These are phyloP conservation scores for Clarireedia hainanense DNA, from an alignment of 2,329 filamentous ascomycete species.

Conservation along the genomic window DNA sequence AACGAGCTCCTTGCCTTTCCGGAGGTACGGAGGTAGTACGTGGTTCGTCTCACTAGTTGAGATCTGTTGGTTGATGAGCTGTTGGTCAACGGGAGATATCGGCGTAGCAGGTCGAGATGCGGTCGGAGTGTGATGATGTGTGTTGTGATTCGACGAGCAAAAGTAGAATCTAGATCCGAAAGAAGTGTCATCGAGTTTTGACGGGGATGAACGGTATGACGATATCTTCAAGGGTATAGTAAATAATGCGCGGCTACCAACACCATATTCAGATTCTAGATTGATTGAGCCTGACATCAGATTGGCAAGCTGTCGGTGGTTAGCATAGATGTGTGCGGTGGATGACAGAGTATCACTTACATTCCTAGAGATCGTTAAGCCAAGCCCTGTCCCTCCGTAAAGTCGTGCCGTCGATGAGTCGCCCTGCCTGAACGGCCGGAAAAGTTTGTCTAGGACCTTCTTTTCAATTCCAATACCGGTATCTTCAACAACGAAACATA, in stretches of 20 bases:
- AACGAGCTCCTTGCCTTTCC: not conserved
- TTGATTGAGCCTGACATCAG: constrained; percentile 20
- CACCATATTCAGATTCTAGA: constrained; percentile 11
- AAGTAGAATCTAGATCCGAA: too few relatives aligned
- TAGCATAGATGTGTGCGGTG: not conserved
- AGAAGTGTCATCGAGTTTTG: not conserved
- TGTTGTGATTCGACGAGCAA: too few relatives aligned
- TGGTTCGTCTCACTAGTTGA: constrained; percentile 1
- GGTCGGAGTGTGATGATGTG: not conserved
- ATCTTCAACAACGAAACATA: constrained; percentile 63
- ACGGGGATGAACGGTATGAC: not conserved
- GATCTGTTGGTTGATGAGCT: constrained; percentile 15
- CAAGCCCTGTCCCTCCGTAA: constrained; percentile 70
- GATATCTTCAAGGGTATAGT: constrained; percentile 18
- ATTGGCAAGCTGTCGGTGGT: constrained; percentile 15
- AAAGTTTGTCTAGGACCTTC: constrained; percentile 64
- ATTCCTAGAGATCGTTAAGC: constrained; percentile 60
- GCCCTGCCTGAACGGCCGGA: constrained; percentile 74
- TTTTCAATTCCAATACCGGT: constrained; percentile 66
- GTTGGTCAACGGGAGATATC: not conserved
- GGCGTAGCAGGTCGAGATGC: not conserved
- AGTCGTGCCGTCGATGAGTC: constrained; percentile 69
- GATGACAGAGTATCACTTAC: constrained; percentile 3
- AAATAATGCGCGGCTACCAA: constrained; percentile 21
- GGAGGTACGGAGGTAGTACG: not conserved